Conservation (phyloP, 495 filamentous ascomycete genomes). For the Aspergillus taichungensis region DNA sequence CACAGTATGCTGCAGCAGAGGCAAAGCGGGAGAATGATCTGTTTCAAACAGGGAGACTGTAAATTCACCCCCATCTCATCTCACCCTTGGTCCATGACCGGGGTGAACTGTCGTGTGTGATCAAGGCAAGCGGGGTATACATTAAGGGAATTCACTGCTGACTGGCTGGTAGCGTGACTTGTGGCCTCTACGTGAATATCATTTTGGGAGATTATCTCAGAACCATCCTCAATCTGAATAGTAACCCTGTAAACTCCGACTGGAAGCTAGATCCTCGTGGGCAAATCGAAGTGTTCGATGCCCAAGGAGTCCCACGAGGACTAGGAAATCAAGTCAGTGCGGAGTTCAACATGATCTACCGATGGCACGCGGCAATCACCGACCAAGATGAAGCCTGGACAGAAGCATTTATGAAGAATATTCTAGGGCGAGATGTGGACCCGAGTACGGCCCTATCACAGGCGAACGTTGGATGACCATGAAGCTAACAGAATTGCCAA, state of each 20-base stretch:
- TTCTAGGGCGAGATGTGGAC: conserved; percentile 14
- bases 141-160: background rate
- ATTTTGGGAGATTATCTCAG: conserved; percentile 21
- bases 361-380: conserved; percentile 39
- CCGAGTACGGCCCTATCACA: background rate
- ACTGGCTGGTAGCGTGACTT: conserved; percentile 13
- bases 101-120: too few species aligned
- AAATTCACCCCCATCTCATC: too few species aligned
- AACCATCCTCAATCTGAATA: conserved; percentile 14
- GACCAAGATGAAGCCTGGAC: conserved; percentile 37
- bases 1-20: conserved; percentile 2
- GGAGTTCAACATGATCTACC: conserved; percentile 46
- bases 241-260: conserved; percentile 5
- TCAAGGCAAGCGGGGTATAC: background rate
- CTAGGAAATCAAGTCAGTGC: conserved; percentile 41
- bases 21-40: conserved; percentile 21
- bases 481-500: background rate
- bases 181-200: conserved; percentile 25
- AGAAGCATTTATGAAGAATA: conserved; percentile 23
- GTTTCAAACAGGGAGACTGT: conserved; percentile 21
- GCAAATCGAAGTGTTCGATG: conserved; percentile 2
- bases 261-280: conserved; percentile 24
- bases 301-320: conserved; percentile 15
- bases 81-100: too few species aligned
- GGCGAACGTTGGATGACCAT: background rate